Conservation (phyloP, 768 basidiomycete genomes). For the Suillus decipiens region DNA sequence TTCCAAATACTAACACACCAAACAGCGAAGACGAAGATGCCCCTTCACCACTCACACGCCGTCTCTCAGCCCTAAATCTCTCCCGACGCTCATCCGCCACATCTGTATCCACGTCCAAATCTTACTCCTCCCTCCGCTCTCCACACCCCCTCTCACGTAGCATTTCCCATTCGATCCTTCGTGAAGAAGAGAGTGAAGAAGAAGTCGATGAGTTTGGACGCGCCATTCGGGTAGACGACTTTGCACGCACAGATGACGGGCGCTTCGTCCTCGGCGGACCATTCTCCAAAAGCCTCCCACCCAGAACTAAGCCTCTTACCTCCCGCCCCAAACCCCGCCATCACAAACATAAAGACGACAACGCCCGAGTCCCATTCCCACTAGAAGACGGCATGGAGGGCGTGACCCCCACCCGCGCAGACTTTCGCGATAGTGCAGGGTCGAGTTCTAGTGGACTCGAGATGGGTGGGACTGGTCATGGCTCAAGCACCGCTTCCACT, state of each 20-base stretch:
- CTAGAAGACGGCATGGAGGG: slow-evolving; percentile 18
- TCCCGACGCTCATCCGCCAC: slow-evolving; percentile 46
- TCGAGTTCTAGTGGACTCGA: slow-evolving; percentile 23
- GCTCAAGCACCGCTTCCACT: slow-evolving; percentile 24
- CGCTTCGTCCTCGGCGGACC: neutral
- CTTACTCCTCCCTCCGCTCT: slow-evolving; percentile 6
- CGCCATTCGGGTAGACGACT: neutral
- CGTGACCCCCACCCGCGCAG: slow-evolving; percentile 30
- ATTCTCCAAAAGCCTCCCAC: neutral
- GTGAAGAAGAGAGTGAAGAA: slow-evolving; percentile 28
- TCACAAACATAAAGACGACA: neutral
- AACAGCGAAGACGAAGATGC: slow-evolving; percentile 73
- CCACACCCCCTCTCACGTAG: slow-evolving; percentile 27
- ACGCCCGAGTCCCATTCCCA: neutral
- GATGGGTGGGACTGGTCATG: neutral
- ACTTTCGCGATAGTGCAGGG: slow-evolving; percentile 28
- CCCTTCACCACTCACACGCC: slow-evolving; percentile 63
- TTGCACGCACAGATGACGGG: neutral
- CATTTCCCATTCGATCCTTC: slow-evolving; percentile 32
- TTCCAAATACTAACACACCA: neutral
- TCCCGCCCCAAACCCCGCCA: neutral
- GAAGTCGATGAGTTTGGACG: slow-evolving; percentile 28
- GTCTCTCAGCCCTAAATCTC: slow-evolving; percentile 59
- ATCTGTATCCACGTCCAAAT: slow-evolving; percentile 34
- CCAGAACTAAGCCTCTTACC: neutral